These are phyloP conservation scores for Pseudomonodictys pantanalensis DNA, from an alignment of 495 filamentous ascomycete species.

Conservation along the genomic window DNA sequence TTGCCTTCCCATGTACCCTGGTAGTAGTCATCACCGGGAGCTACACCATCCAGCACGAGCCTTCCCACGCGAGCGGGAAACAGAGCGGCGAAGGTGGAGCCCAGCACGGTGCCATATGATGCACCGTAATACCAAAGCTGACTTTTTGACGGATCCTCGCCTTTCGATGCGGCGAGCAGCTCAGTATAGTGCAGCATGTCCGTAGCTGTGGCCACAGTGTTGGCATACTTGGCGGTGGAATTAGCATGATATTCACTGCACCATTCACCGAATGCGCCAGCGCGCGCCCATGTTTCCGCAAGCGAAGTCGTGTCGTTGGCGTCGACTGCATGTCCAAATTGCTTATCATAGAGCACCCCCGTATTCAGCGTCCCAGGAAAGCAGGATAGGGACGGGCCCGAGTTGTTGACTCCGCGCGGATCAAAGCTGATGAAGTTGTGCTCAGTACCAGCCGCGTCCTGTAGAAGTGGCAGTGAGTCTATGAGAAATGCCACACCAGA, in stretches of 20 bases:
- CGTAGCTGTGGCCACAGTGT: not conserved
- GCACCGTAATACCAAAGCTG: slow-evolving; percentile 34
- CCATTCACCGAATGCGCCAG: slow-evolving; percentile 5
- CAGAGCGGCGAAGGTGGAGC: slow-evolving; percentile 49
- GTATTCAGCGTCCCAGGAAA: slow-evolving; percentile 17
- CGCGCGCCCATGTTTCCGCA: not conserved
- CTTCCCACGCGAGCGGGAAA: slow-evolving; percentile 51
- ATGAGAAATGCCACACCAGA: slow-evolving; percentile 35
- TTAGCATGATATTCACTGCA: not conserved
- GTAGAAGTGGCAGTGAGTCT: slow-evolving; percentile 9
- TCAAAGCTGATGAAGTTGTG: slow-evolving; percentile 56
- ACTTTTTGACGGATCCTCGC: slow-evolving; percentile 3
- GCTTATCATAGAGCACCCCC: slow-evolving; percentile 35
- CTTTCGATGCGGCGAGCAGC: not conserved
- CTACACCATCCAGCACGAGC: slow-evolving; percentile 53
- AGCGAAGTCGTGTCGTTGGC: not conserved
- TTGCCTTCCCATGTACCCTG: not conserved
- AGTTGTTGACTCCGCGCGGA: slow-evolving; percentile 41
- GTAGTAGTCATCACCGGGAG: slow-evolving; percentile 40
- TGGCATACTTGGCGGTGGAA: slow-evolving; percentile 12
- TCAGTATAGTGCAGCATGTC: not conserved
- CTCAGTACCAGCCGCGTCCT: slow-evolving; percentile 13
- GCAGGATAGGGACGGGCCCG: slow-evolving; percentile 37
- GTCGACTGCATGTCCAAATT: not conserved
- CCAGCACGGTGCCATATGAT: slow-evolving; percentile 34